Evolutionary conservation across 2,329 filamentous ascomycete species (phyloP).

Genomic region (Ilyonectria destructans): DNA sequence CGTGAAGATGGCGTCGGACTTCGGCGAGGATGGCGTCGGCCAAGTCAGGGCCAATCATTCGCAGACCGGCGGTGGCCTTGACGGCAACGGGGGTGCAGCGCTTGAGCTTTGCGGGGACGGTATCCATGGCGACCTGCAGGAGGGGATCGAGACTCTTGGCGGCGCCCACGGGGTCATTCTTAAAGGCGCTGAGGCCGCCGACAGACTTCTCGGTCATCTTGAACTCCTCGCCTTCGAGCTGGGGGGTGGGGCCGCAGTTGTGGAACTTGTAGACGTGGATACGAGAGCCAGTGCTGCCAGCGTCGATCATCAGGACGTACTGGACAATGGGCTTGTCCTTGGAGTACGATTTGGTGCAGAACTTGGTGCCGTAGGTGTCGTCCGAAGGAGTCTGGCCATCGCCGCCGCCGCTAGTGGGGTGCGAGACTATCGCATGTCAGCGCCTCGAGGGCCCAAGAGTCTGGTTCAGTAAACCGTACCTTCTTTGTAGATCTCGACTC

Average conservation of each 20-base stretch:
- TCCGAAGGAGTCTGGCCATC: slow-evolving; percentile 72
- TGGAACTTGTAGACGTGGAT: slow-evolving; percentile 99
- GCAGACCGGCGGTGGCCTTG: slow-evolving; percentile 95
- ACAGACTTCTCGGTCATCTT: slow-evolving; percentile 92
- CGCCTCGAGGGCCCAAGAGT: not conserved
- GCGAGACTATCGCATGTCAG: slow-evolving; percentile 45
- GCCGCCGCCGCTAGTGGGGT: slow-evolving; percentile 36
- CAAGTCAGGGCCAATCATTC: slow-evolving; percentile 86
- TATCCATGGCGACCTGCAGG: slow-evolving; percentile 87
- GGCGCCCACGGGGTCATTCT: slow-evolving; percentile 87
- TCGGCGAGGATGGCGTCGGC: slow-evolving; percentile 89
- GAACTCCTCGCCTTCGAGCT: slow-evolving; percentile 93
- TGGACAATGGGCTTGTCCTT: slow-evolving; percentile 95
- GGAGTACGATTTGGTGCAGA: slow-evolving; percentile 87
- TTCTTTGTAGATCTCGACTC: slow-evolving; percentile 69
- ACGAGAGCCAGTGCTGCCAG: slow-evolving; percentile 95
- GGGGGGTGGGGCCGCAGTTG: slow-evolving; percentile 96
- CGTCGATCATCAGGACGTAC: slow-evolving; percentile 99
- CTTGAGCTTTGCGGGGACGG: slow-evolving; percentile 90
- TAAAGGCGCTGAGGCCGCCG: slow-evolving; percentile 90
- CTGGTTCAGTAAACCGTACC: slow-evolving; percentile 50
- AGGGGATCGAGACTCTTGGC: slow-evolving; percentile 91
- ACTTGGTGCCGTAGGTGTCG: slow-evolving; percentile 76
- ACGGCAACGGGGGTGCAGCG: slow-evolving; percentile 96
- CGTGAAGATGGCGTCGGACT: slow-evolving; percentile 88